phyloP scores from a whole-genome alignment of 768 basidiomycete genomes.

The Trametes villosa region DNA sequence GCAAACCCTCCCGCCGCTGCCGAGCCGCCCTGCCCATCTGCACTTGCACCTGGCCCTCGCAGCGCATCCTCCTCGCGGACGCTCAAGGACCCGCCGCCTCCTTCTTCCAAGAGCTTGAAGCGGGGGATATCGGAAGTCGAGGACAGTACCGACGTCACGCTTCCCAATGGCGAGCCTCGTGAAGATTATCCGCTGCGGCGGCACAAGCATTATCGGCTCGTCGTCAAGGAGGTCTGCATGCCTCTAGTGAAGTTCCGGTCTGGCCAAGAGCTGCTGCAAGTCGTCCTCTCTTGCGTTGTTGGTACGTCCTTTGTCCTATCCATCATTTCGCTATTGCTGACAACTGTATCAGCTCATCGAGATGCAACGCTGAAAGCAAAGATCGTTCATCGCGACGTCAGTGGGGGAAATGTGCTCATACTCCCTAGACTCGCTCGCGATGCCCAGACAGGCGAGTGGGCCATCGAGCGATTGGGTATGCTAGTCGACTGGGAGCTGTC shows the following conservation, averaged over 20 bases:
- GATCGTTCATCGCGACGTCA: conserved; percentile 14
- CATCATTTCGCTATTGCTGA: too few relatives aligned
- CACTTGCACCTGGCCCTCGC: not conserved
- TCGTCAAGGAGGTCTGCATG: conserved; percentile 10
- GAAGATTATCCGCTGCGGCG: not conserved
- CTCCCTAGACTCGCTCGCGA: not conserved
- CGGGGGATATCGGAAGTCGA: not conserved
- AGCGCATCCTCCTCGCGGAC: not conserved
- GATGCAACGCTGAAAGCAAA: not conserved
- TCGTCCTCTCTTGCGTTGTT: conserved; percentile 4
- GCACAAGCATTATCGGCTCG: conserved; percentile 15
- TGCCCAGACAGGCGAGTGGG: too few relatives aligned
- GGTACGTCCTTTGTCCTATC: not conserved
- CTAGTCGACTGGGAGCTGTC: conserved; percentile 17
- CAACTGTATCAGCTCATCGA: not conserved
- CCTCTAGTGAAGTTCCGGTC: conserved; percentile 3
- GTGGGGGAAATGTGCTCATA: conserved; percentile 12
- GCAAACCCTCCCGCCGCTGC: not conserved
- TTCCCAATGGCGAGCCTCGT: not conserved
- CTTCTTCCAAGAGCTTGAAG: not conserved
- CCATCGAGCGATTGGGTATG: not conserved
- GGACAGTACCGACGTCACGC: not conserved
- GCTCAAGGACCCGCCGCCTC: not conserved
- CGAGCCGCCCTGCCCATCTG: not conserved
- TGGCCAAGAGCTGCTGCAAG: not conserved